A percentile compares a stretch with the other conserved stretches of the same genome.
phyloP scores from a whole-genome alignment of 2,329 filamentous ascomycete genomes.

The Leptosphaerulina australis region DNA sequence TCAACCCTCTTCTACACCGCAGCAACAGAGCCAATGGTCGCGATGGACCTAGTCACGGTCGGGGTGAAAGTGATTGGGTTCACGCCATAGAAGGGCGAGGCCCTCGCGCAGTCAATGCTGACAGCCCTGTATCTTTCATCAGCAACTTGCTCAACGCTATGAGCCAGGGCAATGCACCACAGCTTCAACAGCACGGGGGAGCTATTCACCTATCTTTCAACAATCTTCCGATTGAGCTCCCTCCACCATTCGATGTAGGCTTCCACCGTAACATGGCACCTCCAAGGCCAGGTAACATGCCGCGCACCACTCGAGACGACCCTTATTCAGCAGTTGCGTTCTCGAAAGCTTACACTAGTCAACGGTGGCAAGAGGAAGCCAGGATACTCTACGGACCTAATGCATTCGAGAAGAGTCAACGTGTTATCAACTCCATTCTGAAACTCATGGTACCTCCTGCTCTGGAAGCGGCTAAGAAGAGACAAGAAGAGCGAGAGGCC shows the following conservation, averaged over 20 bases:
- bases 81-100: slow-evolving; percentile 58
- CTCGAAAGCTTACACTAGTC: slow-evolving; percentile 69
- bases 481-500: slow-evolving; percentile 74
- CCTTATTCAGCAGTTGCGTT: slow-evolving; percentile 80
- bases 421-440: slow-evolving; percentile 71
- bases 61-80: slow-evolving; percentile 59
- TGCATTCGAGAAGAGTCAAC: slow-evolving; percentile 71
- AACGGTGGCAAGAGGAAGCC: slow-evolving; percentile 88
- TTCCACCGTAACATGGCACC: slow-evolving; percentile 43
- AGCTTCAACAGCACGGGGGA: slow-evolving; percentile 50
- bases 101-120: slow-evolving; percentile 53
- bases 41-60: slow-evolving; percentile 36
- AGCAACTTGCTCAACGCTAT: slow-evolving; percentile 64
- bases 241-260: slow-evolving; percentile 41
- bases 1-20: slow-evolving; percentile 84
- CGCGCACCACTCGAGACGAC: slow-evolving; percentile 57
- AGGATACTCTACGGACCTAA: slow-evolving; percentile 78
- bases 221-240: slow-evolving; percentile 39
- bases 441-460: slow-evolving; percentile 80
- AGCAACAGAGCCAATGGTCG: slow-evolving; percentile 46
- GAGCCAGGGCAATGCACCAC: slow-evolving; percentile 47
- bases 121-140: slow-evolving; percentile 61
- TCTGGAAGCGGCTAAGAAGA: slow-evolving; percentile 77
- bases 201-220: slow-evolving; percentile 61
- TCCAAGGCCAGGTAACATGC: slow-evolving; percentile 37